A percentile compares a stretch with the other conserved stretches of the same genome.
Evolutionary conservation across 31 red algal species (phyloP).

Genomic region (Asparagopsis taxiformis): DNA sequence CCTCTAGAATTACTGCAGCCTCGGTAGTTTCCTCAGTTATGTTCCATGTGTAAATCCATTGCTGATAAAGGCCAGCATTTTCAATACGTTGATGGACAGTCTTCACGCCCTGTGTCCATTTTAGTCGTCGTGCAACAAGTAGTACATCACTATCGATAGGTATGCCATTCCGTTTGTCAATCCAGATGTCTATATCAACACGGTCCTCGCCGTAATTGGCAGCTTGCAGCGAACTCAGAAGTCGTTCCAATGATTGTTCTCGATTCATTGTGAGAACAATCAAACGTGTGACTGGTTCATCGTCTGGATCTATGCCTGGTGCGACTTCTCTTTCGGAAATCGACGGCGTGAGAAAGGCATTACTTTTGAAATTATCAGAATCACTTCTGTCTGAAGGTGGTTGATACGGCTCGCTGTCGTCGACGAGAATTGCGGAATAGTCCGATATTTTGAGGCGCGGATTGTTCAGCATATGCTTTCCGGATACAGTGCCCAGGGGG

Average conservation of each 20-base stretch:
- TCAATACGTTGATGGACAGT: slow-evolving; percentile 36
- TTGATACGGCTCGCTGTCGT: slow-evolving; percentile 36
- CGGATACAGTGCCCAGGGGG: neutral
- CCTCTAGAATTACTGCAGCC: slow-evolving; percentile 72
- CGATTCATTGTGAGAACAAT: slow-evolving; percentile 72
- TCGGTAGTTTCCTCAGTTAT: slow-evolving; percentile 49
- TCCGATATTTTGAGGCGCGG: slow-evolving; percentile 16
- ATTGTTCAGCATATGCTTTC: neutral
- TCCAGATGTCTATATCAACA: slow-evolving; percentile 71
- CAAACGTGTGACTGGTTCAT: slow-evolving; percentile 36
- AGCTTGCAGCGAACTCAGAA: slow-evolving; percentile 41
- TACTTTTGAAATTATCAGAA: slow-evolving; percentile 7
- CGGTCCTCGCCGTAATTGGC: slow-evolving; percentile 50
- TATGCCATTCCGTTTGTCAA: slow-evolving; percentile 33
- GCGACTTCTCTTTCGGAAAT: slow-evolving; percentile 17
- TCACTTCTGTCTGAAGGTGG: slow-evolving; percentile 7
- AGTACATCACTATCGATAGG: slow-evolving; percentile 38
- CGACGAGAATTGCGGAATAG: slow-evolving; percentile 36
- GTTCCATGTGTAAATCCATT: slow-evolving; percentile 78
- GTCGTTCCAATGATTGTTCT: slow-evolving; percentile 25
- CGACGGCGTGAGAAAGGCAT: slow-evolving; percentile 10
- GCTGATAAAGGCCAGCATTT: slow-evolving; percentile 65
- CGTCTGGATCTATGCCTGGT: slow-evolving; percentile 21
- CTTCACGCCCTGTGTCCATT: slow-evolving; percentile 57
- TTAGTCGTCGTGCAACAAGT: slow-evolving; percentile 4